phyloP scores from a whole-genome alignment of 495 filamentous ascomycete genomes.

The Margaritispora aquatica region DNA sequence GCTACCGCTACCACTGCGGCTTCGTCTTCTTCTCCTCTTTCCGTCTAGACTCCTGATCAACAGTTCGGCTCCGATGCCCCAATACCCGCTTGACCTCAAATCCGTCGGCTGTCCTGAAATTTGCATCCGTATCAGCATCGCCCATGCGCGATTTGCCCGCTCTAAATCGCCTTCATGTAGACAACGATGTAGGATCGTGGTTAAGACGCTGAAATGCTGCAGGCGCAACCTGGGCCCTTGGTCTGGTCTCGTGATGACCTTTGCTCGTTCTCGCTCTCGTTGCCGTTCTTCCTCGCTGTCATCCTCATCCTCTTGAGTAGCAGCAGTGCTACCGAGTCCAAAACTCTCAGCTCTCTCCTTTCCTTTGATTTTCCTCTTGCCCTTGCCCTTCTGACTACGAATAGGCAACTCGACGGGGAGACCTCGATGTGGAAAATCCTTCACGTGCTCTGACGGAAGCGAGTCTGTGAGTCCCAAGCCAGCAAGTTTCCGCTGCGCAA shows the following conservation, averaged over 20 bases:
- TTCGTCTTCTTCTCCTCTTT: slow-evolving; percentile 9
- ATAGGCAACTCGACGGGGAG: slow-evolving; percentile 17
- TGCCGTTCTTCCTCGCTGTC: background rate
- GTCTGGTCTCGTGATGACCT: background rate
- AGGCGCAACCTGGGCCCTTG: slow-evolving; percentile 30
- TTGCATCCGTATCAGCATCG: slow-evolving; percentile 52
- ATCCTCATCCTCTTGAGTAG: background rate
- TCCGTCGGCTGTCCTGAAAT: slow-evolving; percentile 45
- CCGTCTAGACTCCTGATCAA: slow-evolving; percentile 41
- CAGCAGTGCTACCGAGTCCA: background rate
- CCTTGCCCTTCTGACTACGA: slow-evolving; percentile 6
- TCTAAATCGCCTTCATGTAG: slow-evolving; percentile 53
- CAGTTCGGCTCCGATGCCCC: slow-evolving; percentile 68
- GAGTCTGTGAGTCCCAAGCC: slow-evolving; percentile 39
- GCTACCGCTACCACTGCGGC: background rate
- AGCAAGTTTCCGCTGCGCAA: slow-evolving; percentile 40
- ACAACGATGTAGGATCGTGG: slow-evolving; percentile 55
- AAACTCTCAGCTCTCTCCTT: no score
- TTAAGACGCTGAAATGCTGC: slow-evolving; percentile 55
- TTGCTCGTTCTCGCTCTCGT: no score
- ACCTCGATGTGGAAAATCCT: slow-evolving; percentile 38
- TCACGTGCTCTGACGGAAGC: slow-evolving; percentile 28
- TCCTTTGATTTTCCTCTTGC: no score
- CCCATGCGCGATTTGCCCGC: slow-evolving; percentile 60
- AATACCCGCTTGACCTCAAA: slow-evolving; percentile 46